Evolutionary conservation across 345 rosid species (phyloP).

Genomic region (Turritis glabra): DNA sequence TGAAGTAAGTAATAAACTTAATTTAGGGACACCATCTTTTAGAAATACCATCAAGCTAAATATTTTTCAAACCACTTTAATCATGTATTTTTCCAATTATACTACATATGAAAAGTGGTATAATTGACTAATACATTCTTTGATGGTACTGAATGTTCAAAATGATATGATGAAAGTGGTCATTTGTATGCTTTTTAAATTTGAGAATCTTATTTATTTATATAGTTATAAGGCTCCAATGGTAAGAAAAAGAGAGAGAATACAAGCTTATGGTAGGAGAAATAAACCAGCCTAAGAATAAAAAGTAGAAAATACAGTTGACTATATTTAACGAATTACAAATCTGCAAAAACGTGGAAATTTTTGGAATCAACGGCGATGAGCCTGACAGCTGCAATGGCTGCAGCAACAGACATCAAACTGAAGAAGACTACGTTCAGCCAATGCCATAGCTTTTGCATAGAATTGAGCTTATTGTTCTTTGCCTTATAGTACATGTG

Average conservation of each 20-base stretch:
- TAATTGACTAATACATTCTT: neutral
- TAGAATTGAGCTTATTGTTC: slow-evolving; percentile 45
- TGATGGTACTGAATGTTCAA: neutral
- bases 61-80: neutral
- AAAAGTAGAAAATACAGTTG: slow-evolving; percentile 25
- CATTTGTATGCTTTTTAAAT: neutral
- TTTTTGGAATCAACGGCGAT: slow-evolving; percentile 75
- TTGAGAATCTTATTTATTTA: neutral
- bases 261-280: slow-evolving; percentile 20
- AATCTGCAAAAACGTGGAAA: slow-evolving; percentile 82
- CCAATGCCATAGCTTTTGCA: slow-evolving; percentile 86
- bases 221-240: neutral
- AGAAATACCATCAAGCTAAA: neutral
- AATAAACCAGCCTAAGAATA: slow-evolving; percentile 19
- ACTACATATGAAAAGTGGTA: neutral
- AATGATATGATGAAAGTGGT: neutral
- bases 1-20: neutral
- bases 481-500: slow-evolving; percentile 81
- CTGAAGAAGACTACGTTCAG: slow-evolving; percentile 64
- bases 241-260: neutral
- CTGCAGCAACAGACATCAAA: slow-evolving; percentile 67
- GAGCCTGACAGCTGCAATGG: slow-evolving; percentile 71
- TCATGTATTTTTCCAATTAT: neutral
- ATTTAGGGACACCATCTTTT: neutral
- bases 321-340: slow-evolving; percentile 37